Base-by-base conservation (phyloP, 805 yeast species). In the Cyberlindnera japonica region DNA sequence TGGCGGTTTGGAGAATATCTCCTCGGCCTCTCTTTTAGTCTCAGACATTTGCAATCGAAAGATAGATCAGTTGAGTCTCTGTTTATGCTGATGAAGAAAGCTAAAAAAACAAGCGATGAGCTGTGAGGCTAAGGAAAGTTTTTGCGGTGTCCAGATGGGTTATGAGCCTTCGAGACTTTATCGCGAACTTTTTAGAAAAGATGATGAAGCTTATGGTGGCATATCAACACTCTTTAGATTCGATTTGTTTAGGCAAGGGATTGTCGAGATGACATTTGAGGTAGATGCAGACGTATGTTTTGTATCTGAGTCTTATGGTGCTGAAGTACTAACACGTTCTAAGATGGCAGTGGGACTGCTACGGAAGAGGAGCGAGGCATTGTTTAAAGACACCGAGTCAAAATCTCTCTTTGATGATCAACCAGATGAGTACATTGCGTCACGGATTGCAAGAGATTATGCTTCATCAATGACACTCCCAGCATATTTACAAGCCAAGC, bases 401-500 rank as follows among this genome's bases (percentile, higher is more conserved):
- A 5, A 35, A 18, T 22, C 36, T 10, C 29, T 40, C 15, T 44
- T 44, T 20, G 13, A n/a, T 6, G 37, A 37, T 13, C 49, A 57
- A 14, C 63, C 63, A 19, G 46, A 53, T 4, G 48, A 52, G 8
- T 64, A 65, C 35, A 40, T 55, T 2, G 34, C 55, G 3, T 19
- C 52, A 14, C 49, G 62, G 29, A 54, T 67, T 53, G 43, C 53
- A 6, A 58, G 54, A 27, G 65, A 65, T 35, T 61, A 58, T 41
- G 46, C 48, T 15, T 21, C 42, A 3, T 45, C 61, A 43, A 45
- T 38, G 2, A 32, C 30, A 5, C 48, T 66, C 10, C 69, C 70
- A 3, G 24, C 40, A 3, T 53, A 63, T 37, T 31, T 66, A 18
- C 57, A 55, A 32, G 46, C 48, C 5, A 49, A 51, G 29, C 43